These are phyloP conservation scores for Recurvomyces mirabilis DNA, from an alignment of 495 filamentous ascomycete genomes.

Conservation along the genomic window DNA sequence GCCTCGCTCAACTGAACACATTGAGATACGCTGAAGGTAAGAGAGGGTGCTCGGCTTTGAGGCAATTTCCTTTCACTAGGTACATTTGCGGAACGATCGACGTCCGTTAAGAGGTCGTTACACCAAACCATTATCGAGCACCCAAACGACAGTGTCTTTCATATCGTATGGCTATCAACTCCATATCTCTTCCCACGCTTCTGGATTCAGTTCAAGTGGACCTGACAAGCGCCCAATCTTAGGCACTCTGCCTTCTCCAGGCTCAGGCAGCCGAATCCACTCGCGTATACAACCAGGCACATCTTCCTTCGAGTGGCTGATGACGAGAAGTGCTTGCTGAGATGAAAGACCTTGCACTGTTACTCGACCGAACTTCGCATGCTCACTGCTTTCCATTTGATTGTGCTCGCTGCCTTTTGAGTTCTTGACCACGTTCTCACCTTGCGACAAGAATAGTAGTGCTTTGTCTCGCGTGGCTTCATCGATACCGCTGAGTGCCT, in stretches of 20 bases:
- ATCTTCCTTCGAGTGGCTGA: conserved; percentile 84
- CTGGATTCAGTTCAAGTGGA: conserved; percentile 42
- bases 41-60: too few relatives aligned
- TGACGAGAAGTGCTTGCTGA: conserved; percentile 68
- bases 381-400: conserved; percentile 2
- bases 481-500: conserved; percentile 86
- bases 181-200: conserved; percentile 54
- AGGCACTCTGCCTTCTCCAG: conserved; percentile 41
- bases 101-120: too few relatives aligned
- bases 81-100: too few relatives aligned
- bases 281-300: conserved; percentile 67
- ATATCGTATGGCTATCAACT: too few relatives aligned
- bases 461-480: conserved; percentile 73
- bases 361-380: conserved; percentile 25
- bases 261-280: conserved; percentile 70
- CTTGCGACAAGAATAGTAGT: conserved; percentile 51
- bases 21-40: too few relatives aligned
- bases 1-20: too few relatives aligned
- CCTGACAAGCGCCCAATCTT: conserved; percentile 46
- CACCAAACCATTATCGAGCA: too few relatives aligned
- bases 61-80: too few relatives aligned
- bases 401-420: too few relatives aligned
- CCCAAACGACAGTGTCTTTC: too few relatives aligned
- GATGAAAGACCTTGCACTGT: conserved; percentile 45
- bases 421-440: conserved; percentile 20